Conservation (phyloP, 1,139 yeast genomes). For the Yamadazyma aaseri region DNA sequence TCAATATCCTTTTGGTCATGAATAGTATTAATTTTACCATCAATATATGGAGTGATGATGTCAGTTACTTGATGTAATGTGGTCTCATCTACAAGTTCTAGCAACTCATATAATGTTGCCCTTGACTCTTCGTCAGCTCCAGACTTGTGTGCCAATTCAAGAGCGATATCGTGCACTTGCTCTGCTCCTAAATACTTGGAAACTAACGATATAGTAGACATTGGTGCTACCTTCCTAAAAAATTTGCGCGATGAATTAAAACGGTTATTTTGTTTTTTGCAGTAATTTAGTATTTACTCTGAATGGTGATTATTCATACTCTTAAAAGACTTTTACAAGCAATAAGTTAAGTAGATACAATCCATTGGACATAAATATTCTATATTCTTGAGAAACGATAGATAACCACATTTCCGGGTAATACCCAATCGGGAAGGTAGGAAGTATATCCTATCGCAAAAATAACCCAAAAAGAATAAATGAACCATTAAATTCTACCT, state of each 20-base stretch:
- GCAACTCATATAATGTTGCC: conserved; percentile 31
- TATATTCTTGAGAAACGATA: too few relatives aligned
- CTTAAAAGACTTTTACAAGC: too few relatives aligned
- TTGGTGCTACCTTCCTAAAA: conserved; percentile 1
- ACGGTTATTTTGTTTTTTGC: too few relatives aligned
- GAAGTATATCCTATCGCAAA: too few relatives aligned
- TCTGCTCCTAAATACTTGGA: conserved; percentile 28
- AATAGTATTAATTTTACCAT: conserved; percentile 7
- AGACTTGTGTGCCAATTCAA: conserved; percentile 20
- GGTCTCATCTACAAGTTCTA: conserved; percentile 25
- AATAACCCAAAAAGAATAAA: too few relatives aligned
- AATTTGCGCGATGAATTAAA: conserved; percentile 10
- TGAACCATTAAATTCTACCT: too few relatives aligned
- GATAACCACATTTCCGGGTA: too few relatives aligned
- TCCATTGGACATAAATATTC: too few relatives aligned
- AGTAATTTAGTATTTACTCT: too few relatives aligned
- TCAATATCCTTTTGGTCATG: conserved; percentile 13
- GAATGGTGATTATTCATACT: too few relatives aligned
- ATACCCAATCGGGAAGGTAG: too few relatives aligned
- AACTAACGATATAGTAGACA: conserved; percentile 17
- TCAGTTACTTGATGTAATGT: conserved; percentile 20
- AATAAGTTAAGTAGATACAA: too few relatives aligned
- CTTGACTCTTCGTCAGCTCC: conserved; percentile 16
- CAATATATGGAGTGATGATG: conserved; percentile 21
- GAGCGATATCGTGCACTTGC: conserved; percentile 26